Conservation (phyloP, 768 basidiomycete species). For the Naematelia aurantialba region DNA sequence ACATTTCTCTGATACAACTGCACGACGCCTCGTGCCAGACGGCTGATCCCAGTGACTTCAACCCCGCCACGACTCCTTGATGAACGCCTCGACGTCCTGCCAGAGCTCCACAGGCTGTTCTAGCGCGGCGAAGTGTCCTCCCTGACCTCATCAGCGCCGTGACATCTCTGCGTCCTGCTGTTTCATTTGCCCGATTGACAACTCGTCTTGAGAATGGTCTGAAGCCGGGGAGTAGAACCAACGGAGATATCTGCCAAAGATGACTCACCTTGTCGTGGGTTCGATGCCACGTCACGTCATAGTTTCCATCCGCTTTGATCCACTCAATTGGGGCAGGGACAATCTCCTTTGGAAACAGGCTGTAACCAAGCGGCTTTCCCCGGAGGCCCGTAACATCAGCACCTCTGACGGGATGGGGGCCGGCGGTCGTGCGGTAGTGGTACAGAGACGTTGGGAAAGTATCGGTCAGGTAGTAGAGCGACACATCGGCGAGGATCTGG, state of each 20-base stretch:
- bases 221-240: neutral
- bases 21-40: too few species aligned
- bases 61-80: conserved; percentile 43
- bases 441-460: conserved; percentile 23
- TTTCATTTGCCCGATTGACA: neutral
- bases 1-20: too few species aligned
- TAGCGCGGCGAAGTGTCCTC: conserved; percentile 50
- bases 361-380: conserved; percentile 42
- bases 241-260: neutral
- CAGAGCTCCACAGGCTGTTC: conserved; percentile 43
- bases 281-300: conserved; percentile 45
- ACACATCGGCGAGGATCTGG: conserved; percentile 37
- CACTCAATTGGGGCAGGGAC: conserved; percentile 24
- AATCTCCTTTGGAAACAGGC: conserved; percentile 45
- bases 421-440: conserved; percentile 18
- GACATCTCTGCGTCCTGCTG: neutral
- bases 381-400: conserved; percentile 10
- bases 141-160: conserved; percentile 14
- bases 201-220: neutral
- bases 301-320: conserved; percentile 29
- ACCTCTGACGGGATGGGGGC: conserved; percentile 4
- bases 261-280: conserved; percentile 30
- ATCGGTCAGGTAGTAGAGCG: conserved; percentile 45
- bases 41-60: too few species aligned
- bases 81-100: conserved; percentile 46